Percentiles rank a stretch among this genome's conserved stretches.
Evolutionary conservation across 2,329 filamentous ascomycete species (phyloP).

Genomic region (Helicocarpus griseus): DNA sequence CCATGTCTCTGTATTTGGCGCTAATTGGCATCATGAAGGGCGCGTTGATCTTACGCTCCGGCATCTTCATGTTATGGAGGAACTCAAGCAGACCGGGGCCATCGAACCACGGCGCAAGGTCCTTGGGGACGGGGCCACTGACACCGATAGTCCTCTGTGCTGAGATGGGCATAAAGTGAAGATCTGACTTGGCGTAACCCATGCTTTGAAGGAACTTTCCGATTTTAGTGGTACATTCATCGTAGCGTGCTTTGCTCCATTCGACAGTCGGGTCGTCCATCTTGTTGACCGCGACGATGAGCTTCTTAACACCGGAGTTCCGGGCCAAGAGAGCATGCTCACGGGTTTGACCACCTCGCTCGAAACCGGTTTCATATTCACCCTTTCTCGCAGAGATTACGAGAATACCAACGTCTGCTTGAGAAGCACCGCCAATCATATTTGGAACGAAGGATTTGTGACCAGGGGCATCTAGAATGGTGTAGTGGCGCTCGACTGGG

Average conservation of each 20-base stretch:
- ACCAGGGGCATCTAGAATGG: slow-evolving; percentile 89
- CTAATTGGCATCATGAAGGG: slow-evolving; percentile 99
- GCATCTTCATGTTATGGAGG: slow-evolving; percentile 82
- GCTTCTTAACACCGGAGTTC: slow-evolving; percentile 95
- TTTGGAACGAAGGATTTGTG: slow-evolving; percentile 97
- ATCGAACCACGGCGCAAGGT: slow-evolving; percentile 70
- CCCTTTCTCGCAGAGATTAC: slow-evolving; percentile 96
- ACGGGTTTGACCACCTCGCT: slow-evolving; percentile 89
- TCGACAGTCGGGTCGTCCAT: slow-evolving; percentile 97
- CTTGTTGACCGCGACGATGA: slow-evolving; percentile 94
- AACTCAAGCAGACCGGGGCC: slow-evolving; percentile 90
- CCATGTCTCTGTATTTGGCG: slow-evolving; percentile 94
- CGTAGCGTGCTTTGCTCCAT: slow-evolving; percentile 87
- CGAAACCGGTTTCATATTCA: slow-evolving; percentile 97
- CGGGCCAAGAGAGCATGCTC: slow-evolving; percentile 98
- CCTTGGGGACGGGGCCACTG: slow-evolving; percentile 74
- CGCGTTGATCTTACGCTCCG: slow-evolving; percentile 92
- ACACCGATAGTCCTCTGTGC: slow-evolving; percentile 79
- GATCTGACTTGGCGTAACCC: slow-evolving; percentile 91
- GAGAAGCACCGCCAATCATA: slow-evolving; percentile 94
- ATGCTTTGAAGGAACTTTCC: slow-evolving; percentile 79
- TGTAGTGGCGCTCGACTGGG: slow-evolving; percentile 80
- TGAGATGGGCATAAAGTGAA: slow-evolving; percentile 93
- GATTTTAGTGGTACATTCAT: slow-evolving; percentile 87
- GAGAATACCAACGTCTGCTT: slow-evolving; percentile 87